Evolutionary conservation across 2,329 filamentous ascomycete species (phyloP).

Genomic region (Furcasterigmium sp.): DNA sequence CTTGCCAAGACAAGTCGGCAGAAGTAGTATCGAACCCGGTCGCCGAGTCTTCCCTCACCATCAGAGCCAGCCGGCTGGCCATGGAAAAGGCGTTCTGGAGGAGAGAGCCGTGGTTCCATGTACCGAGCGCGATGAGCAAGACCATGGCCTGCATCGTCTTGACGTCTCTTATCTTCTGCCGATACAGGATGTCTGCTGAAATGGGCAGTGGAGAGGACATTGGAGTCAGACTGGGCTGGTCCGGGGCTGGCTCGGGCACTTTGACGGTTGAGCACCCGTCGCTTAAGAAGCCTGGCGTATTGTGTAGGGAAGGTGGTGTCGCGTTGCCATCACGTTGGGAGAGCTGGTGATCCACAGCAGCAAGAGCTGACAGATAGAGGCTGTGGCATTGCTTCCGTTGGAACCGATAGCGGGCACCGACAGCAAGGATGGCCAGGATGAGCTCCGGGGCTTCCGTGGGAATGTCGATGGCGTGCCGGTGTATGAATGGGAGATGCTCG

Average conservation of each 20-base stretch:
- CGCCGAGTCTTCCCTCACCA: constrained; percentile 42
- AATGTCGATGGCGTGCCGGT: constrained; percentile 39
- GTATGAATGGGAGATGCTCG: constrained; percentile 45
- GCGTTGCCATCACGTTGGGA: no score
- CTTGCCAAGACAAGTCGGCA: constrained; percentile 31
- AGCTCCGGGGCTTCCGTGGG: constrained; percentile 39
- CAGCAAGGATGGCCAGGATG: constrained; percentile 43
- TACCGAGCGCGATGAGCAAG: constrained; percentile 52
- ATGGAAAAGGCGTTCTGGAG: constrained; percentile 52
- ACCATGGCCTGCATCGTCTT: constrained; percentile 28
- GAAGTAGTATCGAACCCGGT: constrained; percentile 1
- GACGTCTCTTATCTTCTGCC: no score
- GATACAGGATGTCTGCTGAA: no score
- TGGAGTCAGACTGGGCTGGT: no score
- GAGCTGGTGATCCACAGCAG: constrained; percentile 39
- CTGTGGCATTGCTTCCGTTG: constrained; percentile 45
- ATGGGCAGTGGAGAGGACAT: no score
- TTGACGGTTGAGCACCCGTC: no score
- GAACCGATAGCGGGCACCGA: constrained; percentile 42
- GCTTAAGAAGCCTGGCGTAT: no score
- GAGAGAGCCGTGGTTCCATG: constrained; percentile 53
- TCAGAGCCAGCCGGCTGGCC: constrained; percentile 48
- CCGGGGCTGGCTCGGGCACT: no score
- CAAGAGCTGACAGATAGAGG: constrained; percentile 36
- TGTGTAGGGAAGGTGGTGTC: no score